phyloP scores from a whole-genome alignment of 1,284 basidiomycete genomes.

The Ustilago loliicola region DNA sequence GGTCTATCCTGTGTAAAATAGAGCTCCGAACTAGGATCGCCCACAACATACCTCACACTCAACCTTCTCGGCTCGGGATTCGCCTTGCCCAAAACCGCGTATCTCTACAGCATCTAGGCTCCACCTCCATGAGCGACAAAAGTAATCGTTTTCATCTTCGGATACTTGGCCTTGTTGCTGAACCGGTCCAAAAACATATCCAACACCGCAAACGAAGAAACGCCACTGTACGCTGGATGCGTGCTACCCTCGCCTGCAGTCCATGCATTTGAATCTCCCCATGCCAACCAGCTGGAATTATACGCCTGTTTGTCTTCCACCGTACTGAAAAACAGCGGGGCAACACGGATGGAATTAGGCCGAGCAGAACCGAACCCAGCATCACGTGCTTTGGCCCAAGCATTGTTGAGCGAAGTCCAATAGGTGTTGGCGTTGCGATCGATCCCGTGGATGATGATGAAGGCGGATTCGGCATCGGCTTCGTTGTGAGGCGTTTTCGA shows the following conservation, averaged over 20 bases:
- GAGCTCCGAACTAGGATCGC: constrained; percentile 54
- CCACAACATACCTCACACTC: constrained; percentile 55
- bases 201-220: constrained; percentile 48
- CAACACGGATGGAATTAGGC: constrained; percentile 52
- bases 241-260: constrained; percentile 45
- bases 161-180: constrained; percentile 34
- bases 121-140: constrained; percentile 65
- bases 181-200: constrained; percentile 47
- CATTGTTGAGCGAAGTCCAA: constrained; percentile 50
- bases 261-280: constrained; percentile 63
- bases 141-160: constrained; percentile 59
- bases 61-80: constrained; percentile 27
- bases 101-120: constrained; percentile 57
- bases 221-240: constrained; percentile 24
- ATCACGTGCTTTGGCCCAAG: constrained; percentile 29
- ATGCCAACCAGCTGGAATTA: constrained; percentile 36
- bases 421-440: constrained; percentile 55
- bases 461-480: constrained; percentile 41
- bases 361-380: constrained; percentile 21
- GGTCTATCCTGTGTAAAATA: constrained; percentile 64
- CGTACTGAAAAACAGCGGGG: constrained; percentile 61
- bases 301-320: constrained; percentile 32
- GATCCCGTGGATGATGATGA: constrained; percentile 62
- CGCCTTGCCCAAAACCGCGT: constrained; percentile 48
- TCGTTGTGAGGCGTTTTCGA: constrained; percentile 48